Base-by-base conservation (phyloP, 768 basidiomycete genomes). In the Boletellus ananiceps region DNA sequence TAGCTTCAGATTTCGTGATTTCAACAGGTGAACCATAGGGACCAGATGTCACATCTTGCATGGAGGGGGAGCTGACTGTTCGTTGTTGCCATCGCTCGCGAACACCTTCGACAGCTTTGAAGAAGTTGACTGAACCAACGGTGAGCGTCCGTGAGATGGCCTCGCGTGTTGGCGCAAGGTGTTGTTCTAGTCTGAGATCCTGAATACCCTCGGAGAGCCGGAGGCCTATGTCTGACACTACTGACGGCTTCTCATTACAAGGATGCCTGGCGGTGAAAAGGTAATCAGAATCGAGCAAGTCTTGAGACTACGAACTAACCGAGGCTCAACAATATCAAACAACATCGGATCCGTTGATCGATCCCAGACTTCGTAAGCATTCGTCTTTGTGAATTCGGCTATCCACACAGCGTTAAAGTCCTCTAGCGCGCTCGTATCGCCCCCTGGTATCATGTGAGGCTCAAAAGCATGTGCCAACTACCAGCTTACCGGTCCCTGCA, bases 291-390 rank as follows among this genome's bases (percentile, higher is more conserved):
- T 43, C 36, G 33, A 31, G 34, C 19, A 40, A 37, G 3, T 46
- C n/a, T 35, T 11, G 16, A 11, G 5, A n/a, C 16, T 33, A 46
- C 40, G 44, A 45, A 57, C 56, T 23, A 52, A 93, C 92, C 89
- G 76, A 32, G 95, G 89, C 65, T 99, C 96, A 46, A 95, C 80
- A 41, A 98, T 89, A 63, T 99, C 96, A 62, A 99, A 99, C 11
- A 98, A 70, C 53, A 92, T 73, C 1, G 92, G 87, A 67, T 99
- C 96, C 1, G 96, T 98, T 35, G 83, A 80, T 39, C 80, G 74
- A 43, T 97, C 83, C 96, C 96, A 99, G 3, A 91, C 81, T 46
- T 87, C 82, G 65, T 83, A 94, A 0, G 93, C 93, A 57, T 85
- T 82, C 23, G 95, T 94, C 57, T 76, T 78, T 67, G 82, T 88